Evolutionary conservation across 148 eudicot species (phyloP).

Genomic region (Mesembryanthemum crystallinum): DNA sequence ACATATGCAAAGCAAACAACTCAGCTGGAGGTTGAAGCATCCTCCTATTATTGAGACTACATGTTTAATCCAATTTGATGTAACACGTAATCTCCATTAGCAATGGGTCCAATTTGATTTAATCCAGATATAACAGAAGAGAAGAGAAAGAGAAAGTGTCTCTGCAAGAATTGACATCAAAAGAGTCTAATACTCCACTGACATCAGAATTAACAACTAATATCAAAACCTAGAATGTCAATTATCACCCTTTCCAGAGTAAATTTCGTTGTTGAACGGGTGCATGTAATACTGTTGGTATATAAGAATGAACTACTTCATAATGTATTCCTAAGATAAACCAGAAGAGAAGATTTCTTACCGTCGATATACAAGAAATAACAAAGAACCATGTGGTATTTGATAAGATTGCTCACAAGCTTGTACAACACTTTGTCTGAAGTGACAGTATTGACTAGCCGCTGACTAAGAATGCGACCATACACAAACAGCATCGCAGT

Average conservation of each 20-base stretch:
- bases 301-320: not conserved
- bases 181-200: no score
- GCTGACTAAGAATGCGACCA: slow-evolving; percentile 87
- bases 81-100: not conserved
- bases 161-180: no score
- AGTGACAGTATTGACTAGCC: slow-evolving; percentile 86
- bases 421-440: slow-evolving; percentile 70
- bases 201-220: no score
- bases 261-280: no score
- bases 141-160: no score
- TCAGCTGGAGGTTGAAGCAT: not conserved
- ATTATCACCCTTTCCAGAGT: no score
- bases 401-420: slow-evolving; percentile 71
- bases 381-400: slow-evolving; percentile 95
- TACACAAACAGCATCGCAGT: slow-evolving; percentile 95
- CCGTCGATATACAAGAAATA: slow-evolving; percentile 92
- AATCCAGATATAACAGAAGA: not conserved
- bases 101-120: no score
- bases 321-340: not conserved
- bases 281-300: no score
- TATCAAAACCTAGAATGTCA: no score
- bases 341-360: slow-evolving; percentile 25
- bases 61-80: not conserved
- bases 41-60: not conserved
- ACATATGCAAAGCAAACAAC: not conserved